A percentile compares a stretch with the other conserved stretches of the same genome.
phyloP scores from a whole-genome alignment of 306 rosid species.

The Fragaria nilgerrensis region DNA sequence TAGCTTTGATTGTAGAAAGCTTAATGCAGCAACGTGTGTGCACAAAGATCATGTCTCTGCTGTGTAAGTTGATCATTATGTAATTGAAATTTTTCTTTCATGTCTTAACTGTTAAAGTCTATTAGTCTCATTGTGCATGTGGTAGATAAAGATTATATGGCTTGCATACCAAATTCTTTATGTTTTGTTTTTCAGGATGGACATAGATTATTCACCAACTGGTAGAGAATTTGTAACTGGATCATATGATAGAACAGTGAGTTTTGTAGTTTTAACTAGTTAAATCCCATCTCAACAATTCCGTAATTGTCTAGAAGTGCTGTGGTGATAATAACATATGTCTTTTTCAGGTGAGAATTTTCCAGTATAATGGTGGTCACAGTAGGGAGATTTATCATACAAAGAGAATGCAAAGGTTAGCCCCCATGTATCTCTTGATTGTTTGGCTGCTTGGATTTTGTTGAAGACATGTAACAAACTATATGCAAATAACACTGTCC shows the following conservation, averaged over 20 bases:
- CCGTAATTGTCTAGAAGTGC: not conserved
- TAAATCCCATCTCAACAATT: not conserved
- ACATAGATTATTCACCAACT: constrained; percentile 92
- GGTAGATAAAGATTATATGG: not conserved
- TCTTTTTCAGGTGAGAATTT: constrained; percentile 65
- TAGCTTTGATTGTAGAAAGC: constrained; percentile 74
- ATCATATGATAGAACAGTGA: constrained; percentile 94
- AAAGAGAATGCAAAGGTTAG: constrained; percentile 92
- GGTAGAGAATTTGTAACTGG: constrained; percentile 99
- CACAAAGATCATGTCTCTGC: constrained; percentile 94
- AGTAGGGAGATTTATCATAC: constrained; percentile 92
- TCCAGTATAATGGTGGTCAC: constrained; percentile 88
- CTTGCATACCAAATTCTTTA: not conserved
- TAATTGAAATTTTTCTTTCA: not conserved
- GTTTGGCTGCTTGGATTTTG: constrained; percentile 4
- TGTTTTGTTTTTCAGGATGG: constrained; percentile 55
- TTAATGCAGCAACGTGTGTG: constrained; percentile 77
- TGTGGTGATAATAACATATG: not conserved
- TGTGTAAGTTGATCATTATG: constrained; percentile 54
- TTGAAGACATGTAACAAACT: not conserved
- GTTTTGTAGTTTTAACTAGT: constrained; percentile 31
- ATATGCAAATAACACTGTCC: not conserved
- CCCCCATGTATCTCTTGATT: not conserved
- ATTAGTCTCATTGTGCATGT: not conserved
- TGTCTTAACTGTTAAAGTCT: not conserved